Evolutionary conservation across 1,139 yeast species (phyloP), one percentile per base, ranked within the genome.

Genomic region (Yamadazyma conglobata): DNA sequence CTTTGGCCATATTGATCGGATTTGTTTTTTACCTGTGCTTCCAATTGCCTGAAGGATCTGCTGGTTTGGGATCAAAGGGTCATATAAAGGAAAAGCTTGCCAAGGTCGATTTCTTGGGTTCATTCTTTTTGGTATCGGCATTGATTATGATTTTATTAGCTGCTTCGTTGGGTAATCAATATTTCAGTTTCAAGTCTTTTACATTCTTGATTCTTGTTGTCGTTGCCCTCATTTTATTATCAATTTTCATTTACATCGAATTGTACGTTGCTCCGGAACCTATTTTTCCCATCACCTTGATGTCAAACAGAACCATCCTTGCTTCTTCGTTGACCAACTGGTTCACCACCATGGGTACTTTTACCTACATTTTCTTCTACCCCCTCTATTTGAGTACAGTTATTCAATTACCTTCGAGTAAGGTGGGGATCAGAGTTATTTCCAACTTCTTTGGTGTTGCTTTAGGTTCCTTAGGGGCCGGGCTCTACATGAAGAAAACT

Each of bases 71-170:
- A 1, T 56, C 63, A 3, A 54, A 54, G 23, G 65, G 70, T 5
- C 46, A 56, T 27, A 52, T 60, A 19, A 48, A 52, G 32, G 64
- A 59, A 15, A 73, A 73, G 39, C 52, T 80, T 39, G 60, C 61
- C 35, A 55, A 84, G 32, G 74, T 88, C 22, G 96, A 88, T 52
- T 76, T 86, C 58, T 54, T 62, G 28, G 96, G 96, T 3, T 75
- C 89, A 1, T 50, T 71, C 16, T 58, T 76, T 15, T 61, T 84
- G 49, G 81, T 85, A 25, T 39, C 62, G 10, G 60, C 82, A 8
- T 63, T 86, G 43, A 68, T 70, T 44, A 49, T 59, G 9, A 46
- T 70, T n/a, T 54, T 86, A 59, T 56, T 79, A 13, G 86, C 87
- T 8, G 77, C 87, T 11, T 75, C 87, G 0, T 60, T 81, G 32